Conservation (phyloP, 768 basidiomycete genomes). For the Lyophyllum atratum region DNA sequence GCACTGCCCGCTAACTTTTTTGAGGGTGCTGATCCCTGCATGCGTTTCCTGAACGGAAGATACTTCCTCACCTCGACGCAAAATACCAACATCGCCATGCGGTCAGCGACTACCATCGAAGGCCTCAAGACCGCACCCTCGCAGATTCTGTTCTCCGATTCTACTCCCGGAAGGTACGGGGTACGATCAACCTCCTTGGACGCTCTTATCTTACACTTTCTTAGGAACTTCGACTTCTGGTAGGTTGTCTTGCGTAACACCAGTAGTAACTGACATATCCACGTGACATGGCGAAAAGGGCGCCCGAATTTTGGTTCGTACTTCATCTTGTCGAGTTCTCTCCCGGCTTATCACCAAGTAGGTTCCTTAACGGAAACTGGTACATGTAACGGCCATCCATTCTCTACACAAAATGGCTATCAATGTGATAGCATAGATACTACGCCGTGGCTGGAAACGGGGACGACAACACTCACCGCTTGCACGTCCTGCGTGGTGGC, state of each 20-base stretch:
- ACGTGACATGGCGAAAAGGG: not conserved
- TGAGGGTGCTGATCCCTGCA: conserved; percentile 17
- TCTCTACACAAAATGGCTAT: not conserved
- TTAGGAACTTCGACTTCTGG: not conserved
- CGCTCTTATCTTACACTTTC: not conserved
- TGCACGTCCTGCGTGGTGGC: conserved; percentile 16
- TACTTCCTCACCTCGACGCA: conserved; percentile 18
- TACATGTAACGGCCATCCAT: conserved; percentile 8
- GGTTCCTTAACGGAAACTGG: conserved; percentile 16
- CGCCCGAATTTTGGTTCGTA: not conserved
- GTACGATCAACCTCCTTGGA: too few species aligned
- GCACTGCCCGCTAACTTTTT: not conserved
- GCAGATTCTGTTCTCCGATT: conserved; percentile 10
- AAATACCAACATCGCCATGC: conserved; percentile 17
- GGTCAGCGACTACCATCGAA: conserved; percentile 14
- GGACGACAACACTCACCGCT: conserved; percentile 17
- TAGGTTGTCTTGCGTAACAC: not conserved
- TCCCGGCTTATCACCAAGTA: not conserved
- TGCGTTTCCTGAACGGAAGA: conserved; percentile 16
- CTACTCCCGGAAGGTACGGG: conserved; percentile 15
- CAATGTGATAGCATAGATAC: conserved; percentile 4
- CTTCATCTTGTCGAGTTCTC: not conserved
- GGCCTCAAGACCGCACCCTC: conserved; percentile 15
- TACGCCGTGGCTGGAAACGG: conserved; percentile 19
- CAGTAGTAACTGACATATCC: not conserved